Evolutionary conservation across 495 filamentous ascomycete genomes (phyloP).

Genomic region (Trichoderma parareesei): DNA sequence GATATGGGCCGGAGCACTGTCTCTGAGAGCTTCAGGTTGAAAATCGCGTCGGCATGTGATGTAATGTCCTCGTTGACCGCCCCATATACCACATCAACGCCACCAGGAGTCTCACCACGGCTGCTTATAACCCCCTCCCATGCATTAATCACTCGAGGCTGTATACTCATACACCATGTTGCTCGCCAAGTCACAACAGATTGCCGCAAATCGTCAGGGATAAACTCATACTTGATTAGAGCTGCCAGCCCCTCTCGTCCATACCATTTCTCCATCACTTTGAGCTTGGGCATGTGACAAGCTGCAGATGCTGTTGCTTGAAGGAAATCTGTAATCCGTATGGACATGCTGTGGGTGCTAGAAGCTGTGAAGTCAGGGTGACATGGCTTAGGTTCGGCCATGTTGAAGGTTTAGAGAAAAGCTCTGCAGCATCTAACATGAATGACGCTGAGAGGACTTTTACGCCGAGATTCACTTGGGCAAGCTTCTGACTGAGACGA

Average conservation of each 20-base stretch:
- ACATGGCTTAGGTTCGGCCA: constrained; percentile 3
- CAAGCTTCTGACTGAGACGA: constrained; percentile 4
- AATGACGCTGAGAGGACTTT: neutral
- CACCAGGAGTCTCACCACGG: neutral
- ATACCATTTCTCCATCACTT: constrained; percentile 1
- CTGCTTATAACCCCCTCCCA: constrained; percentile 7
- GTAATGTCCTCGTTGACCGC: constrained; percentile 7
- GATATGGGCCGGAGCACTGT: constrained; percentile 6
- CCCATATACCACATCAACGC: constrained; percentile 9
- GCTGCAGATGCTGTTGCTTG: constrained; percentile 4
- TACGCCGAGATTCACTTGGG: neutral
- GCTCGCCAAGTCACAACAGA: constrained; percentile 1
- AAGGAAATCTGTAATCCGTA: neutral
- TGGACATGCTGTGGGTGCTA: constrained; percentile 2
- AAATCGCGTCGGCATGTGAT: constrained; percentile 4
- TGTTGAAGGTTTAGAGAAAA: constrained; percentile 1
- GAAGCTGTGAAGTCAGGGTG: neutral
- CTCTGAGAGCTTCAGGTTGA: constrained; percentile 8
- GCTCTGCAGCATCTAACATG: neutral
- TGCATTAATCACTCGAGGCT: constrained; percentile 5
- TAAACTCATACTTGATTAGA: constrained; percentile 1
- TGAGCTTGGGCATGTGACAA: constrained; percentile 4
- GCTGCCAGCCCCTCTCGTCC: constrained; percentile 3
- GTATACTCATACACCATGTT: constrained; percentile 10
- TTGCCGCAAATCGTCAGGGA: neutral